Conservation (phyloP, 2,329 filamentous ascomycete species). For the Lachnellula willkommii region DNA sequence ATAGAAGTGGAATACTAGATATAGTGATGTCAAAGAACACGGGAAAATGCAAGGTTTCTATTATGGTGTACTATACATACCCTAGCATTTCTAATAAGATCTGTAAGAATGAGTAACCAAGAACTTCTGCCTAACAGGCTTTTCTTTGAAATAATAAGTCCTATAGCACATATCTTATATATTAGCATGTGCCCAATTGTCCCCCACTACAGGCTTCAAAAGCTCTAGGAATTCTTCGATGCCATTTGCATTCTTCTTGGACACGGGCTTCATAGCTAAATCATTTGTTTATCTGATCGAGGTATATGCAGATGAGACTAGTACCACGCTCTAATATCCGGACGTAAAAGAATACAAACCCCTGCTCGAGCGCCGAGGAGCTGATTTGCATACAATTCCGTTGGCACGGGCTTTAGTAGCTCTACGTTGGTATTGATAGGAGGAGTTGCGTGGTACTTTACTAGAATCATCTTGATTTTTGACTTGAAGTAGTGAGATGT, state of each 20-base stretch:
- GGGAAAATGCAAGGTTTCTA: too few relatives aligned
- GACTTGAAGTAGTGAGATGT: slow-evolving; percentile 20
- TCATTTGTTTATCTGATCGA: slow-evolving; percentile 15
- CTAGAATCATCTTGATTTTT: slow-evolving; percentile 20
- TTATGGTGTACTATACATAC: too few relatives aligned
- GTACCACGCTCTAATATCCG: slow-evolving; percentile 13
- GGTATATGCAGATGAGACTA: slow-evolving; percentile 10
- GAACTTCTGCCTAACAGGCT: too few relatives aligned
- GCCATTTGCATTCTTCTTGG: slow-evolving; percentile 5
- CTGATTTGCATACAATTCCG: slow-evolving; percentile 13
- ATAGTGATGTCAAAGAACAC: too few relatives aligned
- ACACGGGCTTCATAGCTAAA: slow-evolving; percentile 14
- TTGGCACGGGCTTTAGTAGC: slow-evolving; percentile 5
- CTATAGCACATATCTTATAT: neutral
- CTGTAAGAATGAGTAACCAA: too few relatives aligned
- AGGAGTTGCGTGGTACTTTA: slow-evolving; percentile 21
- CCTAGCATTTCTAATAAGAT: too few relatives aligned
- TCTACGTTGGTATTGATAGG: slow-evolving; percentile 14
- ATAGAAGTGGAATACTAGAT: too few relatives aligned
- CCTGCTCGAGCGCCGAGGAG: slow-evolving; percentile 2
- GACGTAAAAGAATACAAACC: slow-evolving; percentile 15
- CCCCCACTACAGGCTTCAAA: slow-evolving; percentile 14
- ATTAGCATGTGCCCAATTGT: neutral
- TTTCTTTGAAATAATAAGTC: too few relatives aligned
- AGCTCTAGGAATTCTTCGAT: slow-evolving; percentile 14